phyloP scores from a whole-genome alignment of 192 early-diverging fungal genomes.

The Mortierella alpina region DNA sequence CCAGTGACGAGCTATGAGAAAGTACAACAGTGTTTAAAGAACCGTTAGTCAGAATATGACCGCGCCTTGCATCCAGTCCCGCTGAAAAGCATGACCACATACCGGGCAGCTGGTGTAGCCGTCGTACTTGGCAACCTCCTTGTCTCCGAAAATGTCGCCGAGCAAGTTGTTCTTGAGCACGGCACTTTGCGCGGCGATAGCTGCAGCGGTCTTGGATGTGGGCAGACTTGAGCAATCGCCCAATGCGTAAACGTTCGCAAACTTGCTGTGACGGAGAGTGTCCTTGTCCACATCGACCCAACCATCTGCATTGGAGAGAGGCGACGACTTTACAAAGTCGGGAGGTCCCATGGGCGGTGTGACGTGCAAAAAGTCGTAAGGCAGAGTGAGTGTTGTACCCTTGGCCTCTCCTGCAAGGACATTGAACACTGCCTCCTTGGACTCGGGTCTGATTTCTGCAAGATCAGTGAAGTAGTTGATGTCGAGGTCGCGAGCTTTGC shows the following conservation, averaged over 20 bases:
- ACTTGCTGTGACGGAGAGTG: conserved; percentile 84
- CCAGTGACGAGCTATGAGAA: conserved; percentile 67
- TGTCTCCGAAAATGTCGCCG: conserved; percentile 56
- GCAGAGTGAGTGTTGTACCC: conserved; percentile 64
- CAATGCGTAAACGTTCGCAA: conserved; percentile 80
- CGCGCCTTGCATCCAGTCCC: background rate
- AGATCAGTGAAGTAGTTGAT: conserved; percentile 81
- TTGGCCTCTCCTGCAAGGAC: conserved; percentile 66
- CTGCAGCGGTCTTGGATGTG: conserved; percentile 92
- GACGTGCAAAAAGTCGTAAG: conserved; percentile 89
- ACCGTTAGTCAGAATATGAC: background rate
- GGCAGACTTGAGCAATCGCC: conserved; percentile 89
- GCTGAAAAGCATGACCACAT: conserved; percentile 7
- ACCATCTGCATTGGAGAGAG: conserved; percentile 79
- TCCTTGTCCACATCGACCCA: conserved; percentile 86
- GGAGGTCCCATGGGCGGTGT: conserved; percentile 87
- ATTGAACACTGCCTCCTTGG: conserved; percentile 79
- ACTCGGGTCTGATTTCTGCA: conserved; percentile 70
- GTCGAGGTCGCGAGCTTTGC: conserved; percentile 73
- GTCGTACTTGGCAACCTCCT: conserved; percentile 70
- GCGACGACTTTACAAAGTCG: conserved; percentile 77
- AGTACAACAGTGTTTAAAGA: background rate
- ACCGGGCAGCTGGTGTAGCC: conserved; percentile 90
- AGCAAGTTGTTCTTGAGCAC: conserved; percentile 83
- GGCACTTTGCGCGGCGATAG: conserved; percentile 83